Conservation (phyloP, 768 basidiomycete species). For the Hortiboletus flavorubellus region DNA sequence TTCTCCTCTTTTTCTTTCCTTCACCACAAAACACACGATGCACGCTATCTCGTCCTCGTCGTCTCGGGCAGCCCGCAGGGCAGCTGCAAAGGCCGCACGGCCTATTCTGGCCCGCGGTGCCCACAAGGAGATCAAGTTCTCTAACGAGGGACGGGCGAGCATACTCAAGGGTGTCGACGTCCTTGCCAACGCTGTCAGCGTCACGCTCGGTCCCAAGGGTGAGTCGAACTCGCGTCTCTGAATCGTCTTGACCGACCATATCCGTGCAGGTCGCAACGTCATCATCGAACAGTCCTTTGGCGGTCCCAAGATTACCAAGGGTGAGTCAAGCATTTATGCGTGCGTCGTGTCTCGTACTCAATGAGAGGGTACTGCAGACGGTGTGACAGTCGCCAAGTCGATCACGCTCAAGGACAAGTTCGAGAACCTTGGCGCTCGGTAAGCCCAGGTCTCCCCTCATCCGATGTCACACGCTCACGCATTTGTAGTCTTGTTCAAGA, state of each 20-base stretch:
- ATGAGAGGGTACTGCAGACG: conserved; percentile 52
- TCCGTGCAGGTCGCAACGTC: conserved; percentile 78
- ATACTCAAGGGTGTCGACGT: conserved; percentile 96
- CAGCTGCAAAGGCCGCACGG: conserved; percentile 53
- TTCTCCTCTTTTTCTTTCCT: not conserved
- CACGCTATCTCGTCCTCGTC: conserved; percentile 60
- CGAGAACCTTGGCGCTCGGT: conserved; percentile 98
- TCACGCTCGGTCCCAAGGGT: conserved; percentile 96
- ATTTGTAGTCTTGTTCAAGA: conserved; percentile 80
- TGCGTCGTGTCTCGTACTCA: conserved; percentile 1
- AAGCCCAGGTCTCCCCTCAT: conserved; percentile 26
- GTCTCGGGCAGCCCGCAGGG: conserved; percentile 64
- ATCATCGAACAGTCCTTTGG: conserved; percentile 95
- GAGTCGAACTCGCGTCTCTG: not conserved
- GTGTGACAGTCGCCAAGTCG: conserved; percentile 96
- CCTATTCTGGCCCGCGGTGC: conserved; percentile 61
- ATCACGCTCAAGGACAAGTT: conserved; percentile 96
- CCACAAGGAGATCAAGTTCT: conserved; percentile 97
- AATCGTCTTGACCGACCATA: conserved; percentile 11
- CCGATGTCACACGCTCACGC: conserved; percentile 3
- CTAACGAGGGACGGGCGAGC: conserved; percentile 89
- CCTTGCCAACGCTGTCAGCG: conserved; percentile 94
- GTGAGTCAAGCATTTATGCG: conserved; percentile 36
- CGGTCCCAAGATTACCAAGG: conserved; percentile 94
- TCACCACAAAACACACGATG: not conserved